Conservation (phyloP, 2,329 filamentous ascomycete genomes). For the Penicillium sp. region DNA sequence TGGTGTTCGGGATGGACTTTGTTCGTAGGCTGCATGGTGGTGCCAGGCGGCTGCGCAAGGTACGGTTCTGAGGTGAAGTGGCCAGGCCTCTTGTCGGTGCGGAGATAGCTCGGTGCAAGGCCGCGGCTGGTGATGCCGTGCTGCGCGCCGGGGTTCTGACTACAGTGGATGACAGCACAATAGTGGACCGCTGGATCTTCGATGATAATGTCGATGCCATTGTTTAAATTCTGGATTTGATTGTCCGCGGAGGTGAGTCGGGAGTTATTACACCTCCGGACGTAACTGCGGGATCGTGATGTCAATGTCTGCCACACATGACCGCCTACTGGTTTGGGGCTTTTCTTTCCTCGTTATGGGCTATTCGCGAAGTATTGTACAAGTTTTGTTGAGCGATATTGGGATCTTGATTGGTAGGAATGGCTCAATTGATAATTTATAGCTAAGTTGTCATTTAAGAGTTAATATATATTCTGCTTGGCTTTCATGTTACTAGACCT, state of each 20-base stretch:
- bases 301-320: slow-evolving; percentile 16
- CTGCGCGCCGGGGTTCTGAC: slow-evolving; percentile 7
- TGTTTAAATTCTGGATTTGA: neutral
- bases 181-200: slow-evolving; percentile 10
- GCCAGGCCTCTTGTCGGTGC: slow-evolving; percentile 13
- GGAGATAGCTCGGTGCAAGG: slow-evolving; percentile 11
- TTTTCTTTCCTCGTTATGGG: neutral
- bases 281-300: slow-evolving; percentile 12
- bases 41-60: neutral
- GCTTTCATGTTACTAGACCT: too few species aligned
- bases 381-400: neutral
- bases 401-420: too few species aligned
- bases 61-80: neutral
- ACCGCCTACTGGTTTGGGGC: slow-evolving; percentile 14
- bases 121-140: neutral
- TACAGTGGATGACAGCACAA: neutral
- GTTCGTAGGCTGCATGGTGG: neutral
- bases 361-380: too few species aligned
- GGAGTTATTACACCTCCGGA: neutral
- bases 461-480: too few species aligned
- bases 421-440: accelerated
- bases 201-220: slow-evolving; percentile 15
- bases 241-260: neutral
- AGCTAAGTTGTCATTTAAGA: neutral
- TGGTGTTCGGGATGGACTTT: neutral